phyloP scores from a whole-genome alignment of 2,329 filamentous ascomycete genomes.

The Venturia nashicola region DNA sequence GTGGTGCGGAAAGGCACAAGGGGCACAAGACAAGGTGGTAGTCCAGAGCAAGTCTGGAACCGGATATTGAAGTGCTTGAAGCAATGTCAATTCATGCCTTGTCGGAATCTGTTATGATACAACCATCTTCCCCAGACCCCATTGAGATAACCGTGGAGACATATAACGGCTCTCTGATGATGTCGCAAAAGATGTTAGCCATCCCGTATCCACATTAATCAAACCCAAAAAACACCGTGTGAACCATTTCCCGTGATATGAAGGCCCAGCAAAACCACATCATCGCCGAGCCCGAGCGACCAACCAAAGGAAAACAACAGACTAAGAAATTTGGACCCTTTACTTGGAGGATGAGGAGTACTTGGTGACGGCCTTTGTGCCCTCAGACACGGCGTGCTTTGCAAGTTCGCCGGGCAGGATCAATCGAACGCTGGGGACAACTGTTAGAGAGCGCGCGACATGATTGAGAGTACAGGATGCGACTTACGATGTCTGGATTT shows the following conservation, averaged over 20 bases:
- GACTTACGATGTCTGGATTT: constrained; percentile 90
- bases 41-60: constrained; percentile 8
- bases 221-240: constrained; percentile 3
- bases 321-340: constrained; percentile 31
- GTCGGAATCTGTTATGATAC: constrained; percentile 8
- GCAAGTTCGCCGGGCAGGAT: constrained; percentile 97
- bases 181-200: constrained; percentile 5
- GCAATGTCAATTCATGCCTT: constrained; percentile 11
- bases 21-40: constrained; percentile 5
- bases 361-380: constrained; percentile 99
- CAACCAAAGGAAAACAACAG: constrained; percentile 38
- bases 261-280: constrained; percentile 18
- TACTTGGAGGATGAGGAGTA: constrained; percentile 99
- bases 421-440: constrained; percentile 57
- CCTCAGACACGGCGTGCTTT: constrained; percentile 99
- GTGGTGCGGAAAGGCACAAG: background rate
- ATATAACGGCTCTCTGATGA: constrained; percentile 4
- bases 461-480: background rate
- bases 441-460: constrained; percentile 17
- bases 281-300: constrained; percentile 23
- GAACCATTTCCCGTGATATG: constrained; percentile 8
- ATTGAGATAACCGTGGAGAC: constrained; percentile 3
- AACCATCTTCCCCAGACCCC: background rate
- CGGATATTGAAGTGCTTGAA: constrained; percentile 10
- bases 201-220: constrained; percentile 7